A percentile compares a stretch with the other conserved stretches of the same genome.
phyloP scores from a whole-genome alignment of 2,329 filamentous ascomycete species.

The Ceratocystis harringtonii region DNA sequence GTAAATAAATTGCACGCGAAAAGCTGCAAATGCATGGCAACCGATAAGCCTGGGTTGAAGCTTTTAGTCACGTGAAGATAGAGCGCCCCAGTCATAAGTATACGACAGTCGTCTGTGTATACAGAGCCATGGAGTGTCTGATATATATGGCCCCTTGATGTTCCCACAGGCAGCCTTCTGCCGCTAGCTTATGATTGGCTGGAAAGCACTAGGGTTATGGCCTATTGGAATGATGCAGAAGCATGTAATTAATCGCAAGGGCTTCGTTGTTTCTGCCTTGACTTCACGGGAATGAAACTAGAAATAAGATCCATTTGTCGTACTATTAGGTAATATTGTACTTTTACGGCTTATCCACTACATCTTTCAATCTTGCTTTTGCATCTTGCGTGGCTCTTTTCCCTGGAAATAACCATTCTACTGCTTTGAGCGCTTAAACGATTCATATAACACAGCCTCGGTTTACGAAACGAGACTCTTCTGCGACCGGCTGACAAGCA shows the following conservation, averaged over 20 bases:
- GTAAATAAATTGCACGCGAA: constrained; percentile 17
- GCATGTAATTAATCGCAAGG: neutral
- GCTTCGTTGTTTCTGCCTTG: neutral
- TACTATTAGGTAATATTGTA: neutral
- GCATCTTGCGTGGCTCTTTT: neutral
- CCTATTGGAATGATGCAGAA: neutral
- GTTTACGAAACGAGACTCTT: neutral
- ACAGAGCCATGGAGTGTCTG: neutral
- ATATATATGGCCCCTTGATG: neutral
- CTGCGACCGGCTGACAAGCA: neutral
- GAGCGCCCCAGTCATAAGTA: neutral
- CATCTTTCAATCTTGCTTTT: neutral
- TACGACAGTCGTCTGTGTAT: neutral
- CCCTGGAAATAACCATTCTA: neutral
- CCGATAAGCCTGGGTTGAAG: constrained; percentile 8
- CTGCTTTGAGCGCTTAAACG: neutral
- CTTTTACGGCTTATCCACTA: constrained; percentile 3
- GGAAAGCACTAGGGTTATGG: neutral
- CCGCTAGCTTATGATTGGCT: neutral
- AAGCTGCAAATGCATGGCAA: constrained; percentile 14
- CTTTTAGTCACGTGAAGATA: constrained; percentile 13
- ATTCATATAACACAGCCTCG: neutral
- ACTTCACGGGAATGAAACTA: too few relatives aligned
- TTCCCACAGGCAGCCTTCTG: neutral
- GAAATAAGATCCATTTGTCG: neutral